Percentiles rank a stretch among this genome's conserved stretches.
These are phyloP conservation scores for Spinacia oleracea DNA, from an alignment of 179 eudicot genomes.

Conservation along the genomic window DNA sequence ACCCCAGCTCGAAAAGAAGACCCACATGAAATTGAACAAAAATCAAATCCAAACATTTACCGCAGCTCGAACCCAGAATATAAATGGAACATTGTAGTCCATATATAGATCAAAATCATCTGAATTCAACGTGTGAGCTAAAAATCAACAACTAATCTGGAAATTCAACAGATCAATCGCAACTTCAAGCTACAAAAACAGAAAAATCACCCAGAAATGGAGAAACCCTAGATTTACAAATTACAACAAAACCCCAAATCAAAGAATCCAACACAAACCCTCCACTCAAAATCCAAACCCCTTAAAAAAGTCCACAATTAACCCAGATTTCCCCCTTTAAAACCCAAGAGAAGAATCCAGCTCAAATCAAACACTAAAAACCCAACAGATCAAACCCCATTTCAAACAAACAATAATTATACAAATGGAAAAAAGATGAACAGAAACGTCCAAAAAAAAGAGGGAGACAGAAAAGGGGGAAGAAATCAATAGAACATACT, in stretches of 20 bases:
- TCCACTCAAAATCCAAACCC: constrained; percentile 9
- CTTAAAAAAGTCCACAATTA: neutral
- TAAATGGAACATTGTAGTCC: neutral
- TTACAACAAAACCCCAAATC: neutral
- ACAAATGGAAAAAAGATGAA: neutral
- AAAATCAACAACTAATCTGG: neutral
- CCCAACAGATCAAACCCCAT: neutral
- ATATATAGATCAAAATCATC: neutral
- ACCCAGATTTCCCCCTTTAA: neutral
- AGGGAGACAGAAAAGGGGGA: neutral
- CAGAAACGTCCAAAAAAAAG: neutral
- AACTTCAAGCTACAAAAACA: neutral
- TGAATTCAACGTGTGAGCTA: neutral
- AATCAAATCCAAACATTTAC: neutral
- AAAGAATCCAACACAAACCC: neutral
- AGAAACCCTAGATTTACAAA: neutral
- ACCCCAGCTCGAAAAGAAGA: neutral
- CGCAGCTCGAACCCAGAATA: neutral
- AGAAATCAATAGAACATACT: constrained; percentile 16
- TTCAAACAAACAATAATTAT: neutral
- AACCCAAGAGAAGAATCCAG: neutral
- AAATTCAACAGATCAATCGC: constrained; percentile 4
- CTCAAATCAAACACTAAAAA: neutral
- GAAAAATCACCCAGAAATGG: too few relatives aligned
- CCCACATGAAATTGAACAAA: neutral